phyloP scores from a whole-genome alignment of 2,329 filamentous ascomycete genomes.

The Stachybotrys echinatus region DNA sequence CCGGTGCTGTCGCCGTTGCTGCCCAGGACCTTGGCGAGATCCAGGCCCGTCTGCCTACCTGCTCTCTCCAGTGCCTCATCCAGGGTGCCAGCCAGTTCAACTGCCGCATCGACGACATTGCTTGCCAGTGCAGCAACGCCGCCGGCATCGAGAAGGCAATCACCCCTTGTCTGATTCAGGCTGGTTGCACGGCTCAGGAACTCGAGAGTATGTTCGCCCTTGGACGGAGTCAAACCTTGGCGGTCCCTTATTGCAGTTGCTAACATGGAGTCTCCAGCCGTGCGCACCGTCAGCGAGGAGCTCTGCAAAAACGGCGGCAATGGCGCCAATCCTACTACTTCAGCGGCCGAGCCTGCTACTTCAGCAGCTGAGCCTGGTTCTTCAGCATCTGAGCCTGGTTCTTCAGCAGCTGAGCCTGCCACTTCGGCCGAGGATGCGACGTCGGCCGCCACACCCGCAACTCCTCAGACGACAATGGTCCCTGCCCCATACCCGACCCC shows the following conservation, averaged over 20 bases:
- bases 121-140: constrained; percentile 32
- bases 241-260: too few relatives aligned
- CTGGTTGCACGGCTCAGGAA: constrained; percentile 27
- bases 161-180: constrained; percentile 27
- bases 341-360: not conserved
- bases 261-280: too few relatives aligned
- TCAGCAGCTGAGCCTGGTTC: not conserved
- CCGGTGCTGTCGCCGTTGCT: constrained; percentile 9
- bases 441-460: too few relatives aligned
- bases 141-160: constrained; percentile 25
- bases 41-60: constrained; percentile 24
- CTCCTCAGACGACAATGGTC: too few relatives aligned
- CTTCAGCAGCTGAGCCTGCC: not conserved
- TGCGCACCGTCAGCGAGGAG: not conserved
- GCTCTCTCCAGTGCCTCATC: constrained; percentile 31
- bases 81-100: constrained; percentile 21
- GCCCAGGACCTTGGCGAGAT: constrained; percentile 8
- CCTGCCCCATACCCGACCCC: too few relatives aligned
- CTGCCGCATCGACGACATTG: constrained; percentile 27
- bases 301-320: not conserved
- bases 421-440: too few relatives aligned
- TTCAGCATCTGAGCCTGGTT: not conserved
- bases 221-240: too few relatives aligned
- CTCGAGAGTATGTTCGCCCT: constrained; percentile 23
- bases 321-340: not conserved